A percentile compares a stretch with the other conserved stretches of the same genome.
Evolutionary conservation across 352 stramenopile genomes (phyloP).

Genomic region (Phytophthora boehmeriae): DNA sequence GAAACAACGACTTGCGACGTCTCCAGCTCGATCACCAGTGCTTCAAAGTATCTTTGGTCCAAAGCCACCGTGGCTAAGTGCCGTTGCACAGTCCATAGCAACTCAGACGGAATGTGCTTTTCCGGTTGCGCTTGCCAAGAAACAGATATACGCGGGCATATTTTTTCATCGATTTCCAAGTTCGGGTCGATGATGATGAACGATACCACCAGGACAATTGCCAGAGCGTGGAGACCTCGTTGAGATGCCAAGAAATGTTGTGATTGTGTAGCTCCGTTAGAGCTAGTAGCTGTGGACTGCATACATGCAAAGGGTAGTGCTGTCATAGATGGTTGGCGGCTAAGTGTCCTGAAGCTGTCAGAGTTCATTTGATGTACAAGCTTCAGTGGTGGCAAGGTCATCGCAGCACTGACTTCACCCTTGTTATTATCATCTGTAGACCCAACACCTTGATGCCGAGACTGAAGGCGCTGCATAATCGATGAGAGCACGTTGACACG

Average conservation of each 20-base stretch:
- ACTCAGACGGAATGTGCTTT: constrained; percentile 15
- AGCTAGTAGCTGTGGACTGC: background rate
- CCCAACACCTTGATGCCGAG: background rate
- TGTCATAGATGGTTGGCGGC: constrained; percentile 1
- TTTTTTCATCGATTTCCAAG: constrained; percentile 38
- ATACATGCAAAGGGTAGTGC: constrained; percentile 11
- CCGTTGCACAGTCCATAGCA: constrained; percentile 55
- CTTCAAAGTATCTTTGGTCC: constrained; percentile 28
- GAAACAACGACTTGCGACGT: constrained; percentile 31
- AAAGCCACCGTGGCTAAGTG: constrained; percentile 31
- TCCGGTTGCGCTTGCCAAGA: constrained; percentile 3
- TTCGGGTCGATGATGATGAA: constrained; percentile 41
- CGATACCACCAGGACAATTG: constrained; percentile 34
- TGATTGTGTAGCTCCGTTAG: background rate
- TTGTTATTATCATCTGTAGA: background rate
- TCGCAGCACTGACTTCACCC: background rate
- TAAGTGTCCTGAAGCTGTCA: background rate
- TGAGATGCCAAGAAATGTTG: constrained; percentile 21
- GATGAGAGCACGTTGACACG: constrained; percentile 20
- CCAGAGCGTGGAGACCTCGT: constrained; percentile 32
- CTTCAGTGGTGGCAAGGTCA: constrained; percentile 23
- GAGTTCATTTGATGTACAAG: constrained; percentile 8
- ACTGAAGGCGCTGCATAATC: constrained; percentile 27
- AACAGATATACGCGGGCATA: constrained; percentile 46
- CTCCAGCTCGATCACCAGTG: constrained; percentile 39